Evolutionary conservation across 2,329 filamentous ascomycete genomes (phyloP), one percentile per base, ranked within the genome.

Genomic region (Davidsoniella australis): DNA sequence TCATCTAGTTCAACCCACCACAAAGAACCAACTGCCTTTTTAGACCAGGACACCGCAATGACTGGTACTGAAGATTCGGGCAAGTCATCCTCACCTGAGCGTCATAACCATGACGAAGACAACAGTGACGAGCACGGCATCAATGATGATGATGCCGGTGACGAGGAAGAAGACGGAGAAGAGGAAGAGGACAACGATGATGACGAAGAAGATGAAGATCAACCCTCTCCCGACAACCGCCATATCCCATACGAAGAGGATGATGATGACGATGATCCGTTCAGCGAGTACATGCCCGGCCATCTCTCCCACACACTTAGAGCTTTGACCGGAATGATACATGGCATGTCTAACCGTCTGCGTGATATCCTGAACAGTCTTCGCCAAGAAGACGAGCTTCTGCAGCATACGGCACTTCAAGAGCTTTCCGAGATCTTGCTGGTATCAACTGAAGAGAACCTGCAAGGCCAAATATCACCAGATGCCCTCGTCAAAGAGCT

Each of bases 401-500:
- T 91, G 38, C 93, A 98, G 66, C 71, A 94, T 56, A 87, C 95
- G 59, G 91, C 89, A 24, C 68, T 98, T 26, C 85, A 94, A 63
- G 89, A 96, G 57, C 71, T 98, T 5, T 94, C 89, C 0, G 88
- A 98, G 63, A 80, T 96, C 48, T 70, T 98, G 4, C 71, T 98
- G 26, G 85, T 98, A 37, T 94, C 89, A 9, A 96, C 91, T 56
- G 91, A 98, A 65, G 91, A 98, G 61, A 95, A 93, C 56, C 73
- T 98, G 9, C 85, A 89, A 1, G 91, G 91, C 4, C 86, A 95
- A 59, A 96, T 98, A 62, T 85, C 85, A 1, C 86, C 91, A 2
- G 91, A 98, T 64, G 76, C 85, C 7, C 96, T 91, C 60, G 86
- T 98, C 50, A 95, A 94, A 65, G 91, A 98, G 65, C 71, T 98